phyloP scores from a whole-genome alignment of 2,329 filamentous ascomycete species.

The Colletotrichum theobromicola region DNA sequence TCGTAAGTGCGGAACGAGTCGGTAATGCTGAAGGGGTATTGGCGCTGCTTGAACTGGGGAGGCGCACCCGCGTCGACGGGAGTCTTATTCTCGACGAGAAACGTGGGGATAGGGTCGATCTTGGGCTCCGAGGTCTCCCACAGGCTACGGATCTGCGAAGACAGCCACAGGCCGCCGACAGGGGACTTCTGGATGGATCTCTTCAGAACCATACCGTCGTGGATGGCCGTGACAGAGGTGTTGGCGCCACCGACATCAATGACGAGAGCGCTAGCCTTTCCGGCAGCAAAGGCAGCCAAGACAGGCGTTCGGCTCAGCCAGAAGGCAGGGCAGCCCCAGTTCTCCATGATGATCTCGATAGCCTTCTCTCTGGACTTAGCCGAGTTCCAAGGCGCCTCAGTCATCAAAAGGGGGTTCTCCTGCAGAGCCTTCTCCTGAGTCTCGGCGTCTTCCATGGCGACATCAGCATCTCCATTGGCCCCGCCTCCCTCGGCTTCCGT shows the following conservation, averaged over 20 bases:
- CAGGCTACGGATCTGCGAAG: conserved; percentile 82
- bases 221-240: conserved; percentile 87
- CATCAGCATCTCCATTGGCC: conserved; percentile 66
- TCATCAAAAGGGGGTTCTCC: conserved; percentile 92
- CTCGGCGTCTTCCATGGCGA: conserved; percentile 60
- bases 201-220: conserved; percentile 93
- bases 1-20: conserved; percentile 82
- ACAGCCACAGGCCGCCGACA: conserved; percentile 88
- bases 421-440: conserved; percentile 78
- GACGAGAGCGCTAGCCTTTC: conserved; percentile 91
- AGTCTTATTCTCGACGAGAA: conserved; percentile 85
- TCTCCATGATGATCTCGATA: conserved; percentile 96
- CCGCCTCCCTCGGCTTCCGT: conserved; percentile 64
- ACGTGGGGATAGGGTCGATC: conserved; percentile 81
- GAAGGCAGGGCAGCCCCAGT: conserved; percentile 93
- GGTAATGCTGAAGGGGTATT: conserved; percentile 66
- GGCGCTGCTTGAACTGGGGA: conserved; percentile 76
- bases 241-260: conserved; percentile 90
- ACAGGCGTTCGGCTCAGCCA: conserved; percentile 91
- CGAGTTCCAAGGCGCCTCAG: conserved; percentile 92
- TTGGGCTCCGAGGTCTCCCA: conserved; percentile 74
- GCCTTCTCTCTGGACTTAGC: conserved; percentile 89
- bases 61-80: conserved; percentile 86
- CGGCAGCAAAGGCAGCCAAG: conserved; percentile 87
- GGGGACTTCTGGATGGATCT: conserved; percentile 87